phyloP scores from a whole-genome alignment of 176 grass and related monocot species.

The Pontederia crassipes region DNA sequence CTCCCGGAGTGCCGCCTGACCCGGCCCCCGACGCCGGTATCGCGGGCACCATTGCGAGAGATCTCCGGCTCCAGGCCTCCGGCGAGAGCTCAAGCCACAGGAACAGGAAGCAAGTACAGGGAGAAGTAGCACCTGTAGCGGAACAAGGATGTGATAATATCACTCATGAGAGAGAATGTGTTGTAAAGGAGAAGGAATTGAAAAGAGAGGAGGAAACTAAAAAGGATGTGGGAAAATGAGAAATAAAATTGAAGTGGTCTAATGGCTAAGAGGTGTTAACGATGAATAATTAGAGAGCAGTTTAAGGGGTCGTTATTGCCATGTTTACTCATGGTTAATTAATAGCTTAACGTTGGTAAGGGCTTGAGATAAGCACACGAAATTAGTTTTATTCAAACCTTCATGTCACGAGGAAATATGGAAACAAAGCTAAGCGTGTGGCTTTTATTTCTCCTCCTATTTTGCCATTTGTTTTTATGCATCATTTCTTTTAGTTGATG shows the following conservation, averaged over 20 bases:
- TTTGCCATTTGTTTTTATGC: too few relatives aligned
- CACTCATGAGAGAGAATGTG: conserved; percentile 12
- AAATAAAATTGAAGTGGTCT: conserved; percentile 12
- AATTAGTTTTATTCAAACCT: too few relatives aligned
- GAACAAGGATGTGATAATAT: background rate
- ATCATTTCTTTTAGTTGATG: too few relatives aligned
- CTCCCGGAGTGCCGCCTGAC: background rate
- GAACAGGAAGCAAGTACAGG: background rate
- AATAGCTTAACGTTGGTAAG: too few relatives aligned
- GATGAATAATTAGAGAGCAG: too few relatives aligned
- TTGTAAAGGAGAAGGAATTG: conserved; percentile 16
- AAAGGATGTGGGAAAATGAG: conserved; percentile 17
- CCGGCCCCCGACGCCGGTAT: background rate
- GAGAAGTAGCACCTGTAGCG: background rate
- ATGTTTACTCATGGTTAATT: too few relatives aligned
- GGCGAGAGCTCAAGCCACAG: background rate
- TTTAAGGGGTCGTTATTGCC: too few relatives aligned
- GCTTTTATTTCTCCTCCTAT: too few relatives aligned
- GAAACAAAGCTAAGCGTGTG: too few relatives aligned
- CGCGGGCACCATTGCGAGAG: background rate
- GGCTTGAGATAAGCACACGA: too few relatives aligned
- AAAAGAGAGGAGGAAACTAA: conserved; percentile 28
- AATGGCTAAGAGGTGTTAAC: too few relatives aligned
- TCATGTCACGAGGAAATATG: too few relatives aligned
- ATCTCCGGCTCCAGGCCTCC: background rate